Conservation (phyloP, 352 stramenopile genomes). For the Globisporangium uncinulatum region DNA sequence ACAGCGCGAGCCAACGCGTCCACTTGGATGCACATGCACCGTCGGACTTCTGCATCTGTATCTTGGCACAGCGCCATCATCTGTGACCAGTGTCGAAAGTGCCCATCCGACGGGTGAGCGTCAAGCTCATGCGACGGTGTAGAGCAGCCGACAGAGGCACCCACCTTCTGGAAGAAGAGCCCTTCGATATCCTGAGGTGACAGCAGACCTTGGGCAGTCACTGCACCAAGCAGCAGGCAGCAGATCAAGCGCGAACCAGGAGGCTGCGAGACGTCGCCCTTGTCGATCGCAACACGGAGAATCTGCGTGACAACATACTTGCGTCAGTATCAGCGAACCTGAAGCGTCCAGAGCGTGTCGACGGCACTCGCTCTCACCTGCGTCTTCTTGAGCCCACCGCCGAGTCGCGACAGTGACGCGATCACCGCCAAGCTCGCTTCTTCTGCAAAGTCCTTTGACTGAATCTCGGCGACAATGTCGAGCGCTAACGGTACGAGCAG, state of each 20-base stretch:
- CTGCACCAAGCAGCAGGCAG: constrained; percentile 60
- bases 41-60: constrained; percentile 75
- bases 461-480: constrained; percentile 67
- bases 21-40: constrained; percentile 80
- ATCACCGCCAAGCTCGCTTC: constrained; percentile 54
- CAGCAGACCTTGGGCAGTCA: constrained; percentile 67
- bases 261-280: constrained; percentile 75
- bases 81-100: constrained; percentile 15
- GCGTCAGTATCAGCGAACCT: too few species aligned
- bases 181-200: constrained; percentile 69
- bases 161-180: constrained; percentile 78
- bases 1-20: constrained; percentile 65
- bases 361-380: constrained; percentile 25
- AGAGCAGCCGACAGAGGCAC: neutral
- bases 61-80: constrained; percentile 85
- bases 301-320: constrained; percentile 28
- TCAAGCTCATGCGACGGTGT: neutral
- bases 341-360: too few species aligned
- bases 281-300: constrained; percentile 79
- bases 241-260: constrained; percentile 75
- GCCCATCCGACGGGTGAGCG: too few species aligned
- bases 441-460: constrained; percentile 75
- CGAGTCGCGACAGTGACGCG: constrained; percentile 48
- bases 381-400: constrained; percentile 65
- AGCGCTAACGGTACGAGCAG: constrained; percentile 66